Conservation (phyloP, 805 yeast genomes). For the Wickerhamiella vanderwaltii region DNA sequence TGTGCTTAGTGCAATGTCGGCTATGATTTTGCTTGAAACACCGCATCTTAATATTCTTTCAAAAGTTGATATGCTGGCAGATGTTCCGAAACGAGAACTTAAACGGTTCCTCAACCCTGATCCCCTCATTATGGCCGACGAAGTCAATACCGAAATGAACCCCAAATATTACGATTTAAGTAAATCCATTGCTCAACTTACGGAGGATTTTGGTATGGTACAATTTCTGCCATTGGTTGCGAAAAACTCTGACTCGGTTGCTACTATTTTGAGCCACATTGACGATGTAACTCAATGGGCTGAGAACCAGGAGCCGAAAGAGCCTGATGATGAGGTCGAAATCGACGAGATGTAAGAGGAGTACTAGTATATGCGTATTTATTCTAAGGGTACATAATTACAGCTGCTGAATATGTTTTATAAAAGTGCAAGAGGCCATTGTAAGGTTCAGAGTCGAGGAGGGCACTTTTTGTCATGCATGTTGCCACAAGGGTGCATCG, state of each 20-base stretch:
- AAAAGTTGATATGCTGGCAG: slow-evolving; percentile 59
- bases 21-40: slow-evolving; percentile 87
- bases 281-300: slow-evolving; percentile 98
- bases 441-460: no score
- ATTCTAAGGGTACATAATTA: no score
- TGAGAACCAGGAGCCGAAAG: slow-evolving; percentile 92
- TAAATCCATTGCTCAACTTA: slow-evolving; percentile 72
- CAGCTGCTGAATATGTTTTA: no score
- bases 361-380: background rate
- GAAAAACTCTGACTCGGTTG: slow-evolving; percentile 60
- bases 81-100: slow-evolving; percentile 59
- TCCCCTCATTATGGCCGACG: slow-evolving; percentile 52
- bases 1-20: slow-evolving; percentile 92
- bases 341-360: background rate
- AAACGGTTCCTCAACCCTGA: slow-evolving; percentile 86
- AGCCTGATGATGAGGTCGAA: slow-evolving; percentile 51
- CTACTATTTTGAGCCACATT: slow-evolving; percentile 75
- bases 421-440: no score
- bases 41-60: slow-evolving; percentile 90
- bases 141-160: slow-evolving; percentile 39
- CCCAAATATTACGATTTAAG: slow-evolving; percentile 62
- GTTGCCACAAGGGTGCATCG: no score
- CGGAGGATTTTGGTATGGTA: slow-evolving; percentile 98
- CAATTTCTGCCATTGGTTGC: slow-evolving; percentile 87
- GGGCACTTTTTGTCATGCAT: no score